Base-by-base conservation (phyloP, 352 stramenopile species). In the Phytophthora nicotianae region DNA sequence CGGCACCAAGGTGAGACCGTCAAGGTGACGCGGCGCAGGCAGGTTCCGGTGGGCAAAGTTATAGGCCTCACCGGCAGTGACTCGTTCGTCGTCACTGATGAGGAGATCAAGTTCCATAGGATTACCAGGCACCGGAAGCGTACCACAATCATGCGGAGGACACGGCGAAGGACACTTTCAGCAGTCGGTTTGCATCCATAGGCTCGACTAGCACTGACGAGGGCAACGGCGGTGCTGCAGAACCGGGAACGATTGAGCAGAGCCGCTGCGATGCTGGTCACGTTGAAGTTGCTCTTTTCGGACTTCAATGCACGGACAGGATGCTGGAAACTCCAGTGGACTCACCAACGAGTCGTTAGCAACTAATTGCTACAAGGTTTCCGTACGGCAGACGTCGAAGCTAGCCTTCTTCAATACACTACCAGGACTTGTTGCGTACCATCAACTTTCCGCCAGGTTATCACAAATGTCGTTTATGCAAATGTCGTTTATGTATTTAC, bases 121-220 rank as follows among this genome's bases (percentile, higher is more conserved):
- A 64, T 69, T 69, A 65, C 54, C 54, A 65, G 62, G 61, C 54
- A 55, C 54, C 40, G 21, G 54, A 60, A 69, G 62, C 62, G 62
- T 69, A 69, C 62, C 62, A 42, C 48, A 65, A 69, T 65, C 54
- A n/a, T 8, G 17, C 40, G 23, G 24, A 26, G 27, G 48, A 52
- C 29, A 40, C 19, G 32, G 7, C 3, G 24, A 29, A 7, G 24
- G 24, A 29, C 24, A 29, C 24, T 56, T 67, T 54, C 43, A 29
- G 17, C 53, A 61, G 53, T 61, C 41, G 17, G 7, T 7, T 29
- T 29, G 24, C 24, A 29, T 29, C 24, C 24, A 58, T 40, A 43
- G 29, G 58, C 29, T 49, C 58, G 40, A 65, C 50, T 61, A 56
- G 19, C 42, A 16, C 7, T 66, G 59, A 67, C 50, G 43, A 43